Conservation (phyloP, 768 basidiomycete genomes). For the Leucosporidium scottii region DNA sequence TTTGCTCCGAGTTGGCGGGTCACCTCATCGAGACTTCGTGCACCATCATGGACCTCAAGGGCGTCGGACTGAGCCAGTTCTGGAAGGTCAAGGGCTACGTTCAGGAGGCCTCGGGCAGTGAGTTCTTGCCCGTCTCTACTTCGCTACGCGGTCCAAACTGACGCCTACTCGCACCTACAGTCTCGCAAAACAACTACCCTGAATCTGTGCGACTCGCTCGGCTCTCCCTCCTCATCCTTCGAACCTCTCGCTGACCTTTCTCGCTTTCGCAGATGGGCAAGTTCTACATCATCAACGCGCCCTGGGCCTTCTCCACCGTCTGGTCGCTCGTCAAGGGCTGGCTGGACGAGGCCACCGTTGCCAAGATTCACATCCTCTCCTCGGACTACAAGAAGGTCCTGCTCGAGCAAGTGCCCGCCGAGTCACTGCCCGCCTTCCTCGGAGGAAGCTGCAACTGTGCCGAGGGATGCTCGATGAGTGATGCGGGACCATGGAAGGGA, state of each 20-base stretch:
- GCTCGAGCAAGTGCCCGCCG: slow-evolving; percentile 68
- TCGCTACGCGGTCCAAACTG: too few relatives aligned
- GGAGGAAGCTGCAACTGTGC: slow-evolving; percentile 72
- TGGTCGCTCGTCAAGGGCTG: slow-evolving; percentile 86
- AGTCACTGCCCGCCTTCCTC: slow-evolving; percentile 76
- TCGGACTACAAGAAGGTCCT: slow-evolving; percentile 65
- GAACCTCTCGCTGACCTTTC: background rate
- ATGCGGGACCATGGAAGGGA: slow-evolving; percentile 84
- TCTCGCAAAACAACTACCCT: slow-evolving; percentile 88
- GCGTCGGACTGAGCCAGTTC: slow-evolving; percentile 61
- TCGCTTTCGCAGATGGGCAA: slow-evolving; percentile 62
- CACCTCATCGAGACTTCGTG: slow-evolving; percentile 93
- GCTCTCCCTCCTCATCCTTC: too few relatives aligned
- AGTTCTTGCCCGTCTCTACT: too few relatives aligned
- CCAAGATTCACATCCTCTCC: slow-evolving; percentile 88
- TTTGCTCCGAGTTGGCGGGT: slow-evolving; percentile 54
- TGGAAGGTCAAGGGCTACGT: slow-evolving; percentile 92
- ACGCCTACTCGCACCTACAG: slow-evolving; percentile 34
- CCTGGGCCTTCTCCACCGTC: slow-evolving; percentile 81
- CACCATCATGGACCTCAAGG: slow-evolving; percentile 86
- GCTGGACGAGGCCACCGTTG: slow-evolving; percentile 90
- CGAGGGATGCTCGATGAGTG: slow-evolving; percentile 76
- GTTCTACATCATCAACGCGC: slow-evolving; percentile 98
- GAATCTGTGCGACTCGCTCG: slow-evolving; percentile 48
- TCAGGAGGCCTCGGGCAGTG: slow-evolving; percentile 40